phyloP scores from a whole-genome alignment of 441 rosid species.

The Euphorbia corollata region DNA sequence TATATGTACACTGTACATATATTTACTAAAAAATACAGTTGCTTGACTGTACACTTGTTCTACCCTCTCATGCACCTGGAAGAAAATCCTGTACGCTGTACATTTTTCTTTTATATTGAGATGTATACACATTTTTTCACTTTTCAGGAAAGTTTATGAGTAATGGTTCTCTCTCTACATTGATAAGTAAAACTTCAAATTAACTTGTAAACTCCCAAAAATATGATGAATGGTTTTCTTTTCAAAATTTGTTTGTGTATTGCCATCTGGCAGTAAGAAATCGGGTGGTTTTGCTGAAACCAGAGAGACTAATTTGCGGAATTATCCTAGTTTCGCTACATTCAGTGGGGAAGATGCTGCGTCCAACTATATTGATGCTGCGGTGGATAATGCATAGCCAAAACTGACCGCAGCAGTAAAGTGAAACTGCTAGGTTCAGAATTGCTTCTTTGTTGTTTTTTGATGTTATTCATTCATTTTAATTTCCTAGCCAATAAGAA shows the following conservation, averaged over 20 bases:
- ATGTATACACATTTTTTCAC: not conserved
- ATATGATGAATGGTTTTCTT: not conserved
- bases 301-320: not conserved
- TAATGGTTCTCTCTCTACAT: not conserved
- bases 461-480: no score
- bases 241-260: not conserved
- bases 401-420: not conserved
- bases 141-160: not conserved
- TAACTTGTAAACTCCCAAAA: not conserved
- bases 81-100: not conserved
- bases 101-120: not conserved
- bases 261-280: not conserved
- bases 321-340: not conserved
- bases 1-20: not conserved
- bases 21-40: not conserved
- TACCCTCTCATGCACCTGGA: not conserved
- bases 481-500: no score
- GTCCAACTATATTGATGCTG: not conserved
- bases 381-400: not conserved
- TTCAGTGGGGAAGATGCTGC: not conserved
- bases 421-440: no score
- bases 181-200: not conserved
- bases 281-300: not conserved
- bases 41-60: not conserved
- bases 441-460: not conserved